Base-by-base conservation (phyloP, 495 filamentous ascomycete genomes). In the Oidiodendron maius region DNA sequence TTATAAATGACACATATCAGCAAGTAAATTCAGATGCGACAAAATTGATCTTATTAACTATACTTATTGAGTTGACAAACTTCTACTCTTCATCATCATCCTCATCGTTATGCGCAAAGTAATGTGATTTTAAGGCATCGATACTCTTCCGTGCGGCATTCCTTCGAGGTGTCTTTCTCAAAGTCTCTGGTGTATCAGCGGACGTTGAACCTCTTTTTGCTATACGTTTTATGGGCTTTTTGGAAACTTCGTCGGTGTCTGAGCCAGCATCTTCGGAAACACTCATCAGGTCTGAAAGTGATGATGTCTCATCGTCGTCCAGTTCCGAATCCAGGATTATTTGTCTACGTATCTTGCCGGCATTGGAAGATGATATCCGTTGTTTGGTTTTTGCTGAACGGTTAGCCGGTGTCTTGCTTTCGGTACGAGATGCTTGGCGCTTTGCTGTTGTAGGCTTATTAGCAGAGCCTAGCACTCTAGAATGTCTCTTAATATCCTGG, bases 91-190 rank as follows among this genome's bases (percentile, higher is more conserved):
- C n/a, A n/a, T 51, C 46, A 24, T 54, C 51, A n/a, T 60, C 47
- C 20, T 55, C 54, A 13, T 52, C 55, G 6, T 40, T 45, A 25
- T 61, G 45, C 43, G 56, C 50, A 40, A 63, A 65, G 41, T 59
- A 67, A 34, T 59, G 54, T 18, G 53, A 62, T 37, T 26, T 58
- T 10, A 64, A 40, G 10, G 46, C 57, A 10, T 40, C 56, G 40
- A 51, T 44, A 28, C 56, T 59, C 41, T 58, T 53, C 58, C 38
- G 53, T 16, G 57, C 40, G 3, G 53, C 53, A 20, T 26, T 44
- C 26, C 57, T 48, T 18, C 40, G 47, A 9, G 56, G 57, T 8
- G 47, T 52, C 28, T 51, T 52, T 4, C 53, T 39, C 13, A 44
- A n/a, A n/a, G 40, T 18, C 17, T 47, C 22, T 22, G 22, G 3